These are phyloP conservation scores for Leishmania tarentolae DNA, from an alignment of 208 protist genomes.

Conservation along the genomic window DNA sequence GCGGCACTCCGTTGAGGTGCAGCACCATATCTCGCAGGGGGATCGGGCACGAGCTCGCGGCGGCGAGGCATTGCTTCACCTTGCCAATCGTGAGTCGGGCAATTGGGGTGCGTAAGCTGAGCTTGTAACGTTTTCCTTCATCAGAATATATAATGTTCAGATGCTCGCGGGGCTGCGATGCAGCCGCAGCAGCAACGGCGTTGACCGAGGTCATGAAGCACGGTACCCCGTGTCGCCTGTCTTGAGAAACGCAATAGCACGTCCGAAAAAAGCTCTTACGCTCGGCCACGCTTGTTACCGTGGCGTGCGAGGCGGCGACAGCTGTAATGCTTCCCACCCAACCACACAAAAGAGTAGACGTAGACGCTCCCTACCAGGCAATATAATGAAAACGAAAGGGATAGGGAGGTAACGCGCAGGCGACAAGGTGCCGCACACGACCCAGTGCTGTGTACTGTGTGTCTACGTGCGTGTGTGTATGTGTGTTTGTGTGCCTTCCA, in stretches of 20 bases:
- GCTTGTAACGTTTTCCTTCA: constrained; percentile 57
- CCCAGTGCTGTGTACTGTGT: too few species aligned
- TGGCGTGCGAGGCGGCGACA: background rate
- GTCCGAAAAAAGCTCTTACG: background rate
- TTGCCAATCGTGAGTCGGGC: constrained; percentile 56
- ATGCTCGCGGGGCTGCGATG: constrained; percentile 23
- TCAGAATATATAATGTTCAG: constrained; percentile 62
- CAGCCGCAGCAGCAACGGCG: background rate
- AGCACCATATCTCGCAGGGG: constrained; percentile 46
- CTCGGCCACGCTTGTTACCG: background rate
- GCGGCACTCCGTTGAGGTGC: constrained; percentile 57
- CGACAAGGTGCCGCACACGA: too few species aligned
- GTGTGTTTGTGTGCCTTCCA: too few species aligned
- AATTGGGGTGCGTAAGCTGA: constrained; percentile 60
- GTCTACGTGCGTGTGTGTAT: too few species aligned
- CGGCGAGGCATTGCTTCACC: constrained; percentile 73
- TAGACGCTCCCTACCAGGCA: too few species aligned
- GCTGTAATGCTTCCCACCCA: background rate
- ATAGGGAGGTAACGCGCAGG: too few species aligned
- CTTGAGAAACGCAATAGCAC: background rate
- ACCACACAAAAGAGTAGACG: background rate
- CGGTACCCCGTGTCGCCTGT: background rate
- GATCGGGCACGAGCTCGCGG: constrained; percentile 51
- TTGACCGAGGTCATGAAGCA: constrained; percentile 1
- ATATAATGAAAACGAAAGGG: too few species aligned